A percentile compares a stretch with the other conserved stretches of the same genome.
phyloP scores from a whole-genome alignment of 345 rosid species.

The Lumnitzera racemosa region DNA sequence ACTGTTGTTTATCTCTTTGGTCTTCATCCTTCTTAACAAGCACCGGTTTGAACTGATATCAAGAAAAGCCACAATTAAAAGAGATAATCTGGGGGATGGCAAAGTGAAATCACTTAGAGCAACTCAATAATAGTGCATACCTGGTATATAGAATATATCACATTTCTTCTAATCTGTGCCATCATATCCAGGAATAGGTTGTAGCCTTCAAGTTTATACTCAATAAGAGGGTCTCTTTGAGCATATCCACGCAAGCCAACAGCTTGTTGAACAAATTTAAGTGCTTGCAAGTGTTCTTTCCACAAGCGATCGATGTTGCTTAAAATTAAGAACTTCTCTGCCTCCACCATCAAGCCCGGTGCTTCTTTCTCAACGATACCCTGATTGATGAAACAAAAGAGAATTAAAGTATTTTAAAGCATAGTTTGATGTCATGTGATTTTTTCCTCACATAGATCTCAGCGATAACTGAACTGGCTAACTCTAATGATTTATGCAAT shows the following conservation, averaged over 20 bases:
- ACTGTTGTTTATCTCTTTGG: constrained; percentile 33
- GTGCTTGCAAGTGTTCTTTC: constrained; percentile 97
- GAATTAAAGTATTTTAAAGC: neutral
- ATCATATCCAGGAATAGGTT: constrained; percentile 94
- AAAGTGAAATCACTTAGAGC: neutral
- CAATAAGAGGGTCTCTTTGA: constrained; percentile 92
- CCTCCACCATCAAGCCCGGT: constrained; percentile 87
- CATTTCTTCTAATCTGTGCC: constrained; percentile 95
- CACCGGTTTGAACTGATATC: constrained; percentile 75
- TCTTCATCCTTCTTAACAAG: constrained; percentile 69
- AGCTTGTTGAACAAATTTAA: constrained; percentile 94
- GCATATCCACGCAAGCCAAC: constrained; percentile 97
- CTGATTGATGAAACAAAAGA: constrained; percentile 21
- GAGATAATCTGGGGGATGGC: neutral
- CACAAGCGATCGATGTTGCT: constrained; percentile 92
- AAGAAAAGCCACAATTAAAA: neutral
- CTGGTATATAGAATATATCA: constrained; percentile 95
- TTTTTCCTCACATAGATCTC: too few relatives aligned
- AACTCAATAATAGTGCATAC: constrained; percentile 16
- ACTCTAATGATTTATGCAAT: too few relatives aligned
- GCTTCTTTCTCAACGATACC: constrained; percentile 75
- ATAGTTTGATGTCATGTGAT: too few relatives aligned
- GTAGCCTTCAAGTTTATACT: constrained; percentile 95
- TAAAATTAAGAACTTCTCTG: constrained; percentile 77
- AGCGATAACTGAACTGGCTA: too few relatives aligned